Conservation (phyloP, 768 basidiomycete genomes). For the Rhodotorula babjevae region DNA sequence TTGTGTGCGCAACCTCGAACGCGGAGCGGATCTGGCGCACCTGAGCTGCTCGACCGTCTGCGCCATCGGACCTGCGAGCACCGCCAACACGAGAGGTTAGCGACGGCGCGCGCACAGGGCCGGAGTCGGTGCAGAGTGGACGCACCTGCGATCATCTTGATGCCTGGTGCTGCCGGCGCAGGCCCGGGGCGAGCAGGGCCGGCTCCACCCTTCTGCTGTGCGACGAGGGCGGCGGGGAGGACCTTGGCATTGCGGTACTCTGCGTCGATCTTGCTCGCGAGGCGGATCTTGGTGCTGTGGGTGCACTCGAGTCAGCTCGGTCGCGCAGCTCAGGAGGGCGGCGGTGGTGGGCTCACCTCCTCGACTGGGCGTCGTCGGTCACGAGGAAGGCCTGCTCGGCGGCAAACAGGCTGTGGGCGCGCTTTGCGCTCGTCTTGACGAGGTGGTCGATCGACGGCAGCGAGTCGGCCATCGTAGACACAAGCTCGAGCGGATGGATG, state of each 20-base stretch:
- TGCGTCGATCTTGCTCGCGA: slow-evolving; percentile 79
- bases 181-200: slow-evolving; percentile 61
- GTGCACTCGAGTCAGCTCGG: neutral
- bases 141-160: slow-evolving; percentile 38
- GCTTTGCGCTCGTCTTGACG: slow-evolving; percentile 30
- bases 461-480: slow-evolving; percentile 23
- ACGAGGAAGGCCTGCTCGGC: slow-evolving; percentile 26
- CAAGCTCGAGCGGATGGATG: too few species aligned
- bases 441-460: slow-evolving; percentile 41
- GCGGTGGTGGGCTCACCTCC: slow-evolving; percentile 6
- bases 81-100: neutral
- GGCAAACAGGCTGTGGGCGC: slow-evolving; percentile 38
- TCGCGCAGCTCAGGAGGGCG: too few species aligned
- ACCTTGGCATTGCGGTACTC: slow-evolving; percentile 84
- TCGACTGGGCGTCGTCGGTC: slow-evolving; percentile 16
- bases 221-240: slow-evolving; percentile 70
- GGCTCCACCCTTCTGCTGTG: slow-evolving; percentile 75
- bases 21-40: neutral
- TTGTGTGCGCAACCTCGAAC: accelerated
- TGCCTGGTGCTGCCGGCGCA: slow-evolving; percentile 16
- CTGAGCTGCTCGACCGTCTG: slow-evolving; percentile 29
- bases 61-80: slow-evolving; percentile 26
- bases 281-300: slow-evolving; percentile 46
- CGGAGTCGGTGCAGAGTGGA: slow-evolving; percentile 46
- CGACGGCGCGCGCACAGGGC: neutral